Evolutionary conservation across 139 green algal species (phyloP), one percentile per base, ranked within the genome.

Genomic region (Coccomyxa sp.): DNA sequence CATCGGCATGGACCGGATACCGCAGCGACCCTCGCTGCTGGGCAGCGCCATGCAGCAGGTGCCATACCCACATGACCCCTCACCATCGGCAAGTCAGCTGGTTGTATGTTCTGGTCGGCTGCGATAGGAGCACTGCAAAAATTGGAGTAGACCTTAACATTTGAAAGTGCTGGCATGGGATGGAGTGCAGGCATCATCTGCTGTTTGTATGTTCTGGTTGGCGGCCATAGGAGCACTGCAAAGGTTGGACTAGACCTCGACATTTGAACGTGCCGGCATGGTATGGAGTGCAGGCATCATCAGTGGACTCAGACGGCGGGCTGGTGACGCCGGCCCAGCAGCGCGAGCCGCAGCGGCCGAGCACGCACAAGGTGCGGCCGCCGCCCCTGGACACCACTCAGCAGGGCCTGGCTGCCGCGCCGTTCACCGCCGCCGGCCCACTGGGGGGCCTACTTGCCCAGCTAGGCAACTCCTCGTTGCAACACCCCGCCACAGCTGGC

Each of bases 361-460:
- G 81, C 14, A 38, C 71, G 27, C 25, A 30, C 4, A 30, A 77
- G 66, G 3, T 9, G 71, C 71, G 71, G 71, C 71, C 71, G 23
- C 71, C 71, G 71, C 71, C 71, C 23, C 71, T 77, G 71, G 71
- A 77, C 71, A 83, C 67, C 38, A 57, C 32, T 17, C 81, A 82
- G 67, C 77, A 86, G 63, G 58, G 28, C 16, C 59, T 30, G 27
- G 59, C 58, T 10, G 23, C 59, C 59, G 66, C 59, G 25, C 76
- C 30, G 23, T 30, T 74, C 66, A 77, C 3, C 7, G 38, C 3
- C 7, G 38, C 38, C 38, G 38, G 78, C 17, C 85, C 82, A 0
- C 77, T 89, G 12, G 79, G 67, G 13, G 80, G 79, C 31, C 81
- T 89, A 23, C 76, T 89, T 11, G 31, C 58, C 51, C 81, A 78